A percentile compares a stretch with the other conserved stretches of the same genome.
Conservation (phyloP, 192 early-diverging fungal genomes). For the Funneliformis geosporum region DNA sequence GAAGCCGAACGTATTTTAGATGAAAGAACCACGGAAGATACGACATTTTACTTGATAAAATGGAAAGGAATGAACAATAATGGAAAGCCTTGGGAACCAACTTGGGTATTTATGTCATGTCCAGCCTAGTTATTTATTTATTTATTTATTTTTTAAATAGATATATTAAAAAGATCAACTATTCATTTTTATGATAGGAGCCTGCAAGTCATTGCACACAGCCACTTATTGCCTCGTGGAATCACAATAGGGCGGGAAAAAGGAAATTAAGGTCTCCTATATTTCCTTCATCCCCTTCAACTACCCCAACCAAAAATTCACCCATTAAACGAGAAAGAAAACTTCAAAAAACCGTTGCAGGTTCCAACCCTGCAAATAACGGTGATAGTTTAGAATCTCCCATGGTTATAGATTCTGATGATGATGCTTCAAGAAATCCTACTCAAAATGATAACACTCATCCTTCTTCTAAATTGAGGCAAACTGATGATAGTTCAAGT, state of each 20-base stretch:
- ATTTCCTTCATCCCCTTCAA: not conserved
- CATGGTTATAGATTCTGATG: not conserved
- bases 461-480: not conserved
- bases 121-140: not conserved
- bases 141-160: not conserved
- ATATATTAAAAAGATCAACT: not conserved
- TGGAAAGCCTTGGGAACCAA: slow-evolving; percentile 16
- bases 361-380: not conserved
- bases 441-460: not conserved
- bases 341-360: not conserved
- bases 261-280: not conserved
- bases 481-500: not conserved
- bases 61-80: slow-evolving; percentile 14
- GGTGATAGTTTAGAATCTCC: not conserved
- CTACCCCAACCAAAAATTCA: not conserved
- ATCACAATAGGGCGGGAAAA: slow-evolving; percentile 3
- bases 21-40: not conserved
- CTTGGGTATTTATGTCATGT: slow-evolving; percentile 8
- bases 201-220: slow-evolving; percentile 18
- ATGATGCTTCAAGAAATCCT: not conserved
- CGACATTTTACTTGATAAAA: not conserved
- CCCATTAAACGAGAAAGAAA: not conserved
- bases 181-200: not conserved
- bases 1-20: slow-evolving; percentile 11
- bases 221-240: slow-evolving; percentile 5